phyloP scores from a whole-genome alignment of 768 basidiomycete species.

The Neoboletus subvelutipes region DNA sequence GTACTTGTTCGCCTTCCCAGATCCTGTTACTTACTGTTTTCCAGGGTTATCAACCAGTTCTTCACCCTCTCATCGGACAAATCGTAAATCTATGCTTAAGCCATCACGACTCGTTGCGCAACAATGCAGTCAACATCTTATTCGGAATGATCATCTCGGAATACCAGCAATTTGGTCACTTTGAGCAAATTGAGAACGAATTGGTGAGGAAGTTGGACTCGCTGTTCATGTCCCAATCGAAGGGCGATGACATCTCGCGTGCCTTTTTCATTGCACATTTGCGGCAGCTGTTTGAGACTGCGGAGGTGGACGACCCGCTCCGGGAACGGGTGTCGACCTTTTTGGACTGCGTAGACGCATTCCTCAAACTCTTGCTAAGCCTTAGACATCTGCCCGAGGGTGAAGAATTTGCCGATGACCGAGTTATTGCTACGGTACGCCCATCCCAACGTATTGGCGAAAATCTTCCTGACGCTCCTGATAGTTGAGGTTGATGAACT shows the following conservation, averaged over 20 bases:
- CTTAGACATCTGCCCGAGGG: slow-evolving; percentile 89
- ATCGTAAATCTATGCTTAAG: slow-evolving; percentile 92
- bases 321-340: slow-evolving; percentile 77
- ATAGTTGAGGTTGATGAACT: slow-evolving; percentile 88
- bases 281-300: slow-evolving; percentile 83
- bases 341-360: slow-evolving; percentile 86
- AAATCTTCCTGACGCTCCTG: slow-evolving; percentile 8
- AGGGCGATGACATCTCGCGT: slow-evolving; percentile 86
- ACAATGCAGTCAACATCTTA: slow-evolving; percentile 87
- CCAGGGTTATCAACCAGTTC: slow-evolving; percentile 81
- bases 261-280: slow-evolving; percentile 92
- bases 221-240: slow-evolving; percentile 90
- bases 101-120: slow-evolving; percentile 89
- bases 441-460: neutral
- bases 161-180: slow-evolving; percentile 80
- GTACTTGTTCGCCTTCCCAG: slow-evolving; percentile 22
- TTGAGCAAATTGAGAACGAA: slow-evolving; percentile 89
- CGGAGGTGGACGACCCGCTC: slow-evolving; percentile 76
- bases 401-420: slow-evolving; percentile 92
- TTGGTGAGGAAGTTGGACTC: slow-evolving; percentile 88
- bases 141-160: slow-evolving; percentile 96
- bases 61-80: slow-evolving; percentile 82
- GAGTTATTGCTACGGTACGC: slow-evolving; percentile 83
- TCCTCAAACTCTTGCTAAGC: slow-evolving; percentile 86
- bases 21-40: neutral